These are phyloP conservation scores for Nicotiana benthamiana DNA, from an alignment of 257 asterid genomes.

Conservation along the genomic window DNA sequence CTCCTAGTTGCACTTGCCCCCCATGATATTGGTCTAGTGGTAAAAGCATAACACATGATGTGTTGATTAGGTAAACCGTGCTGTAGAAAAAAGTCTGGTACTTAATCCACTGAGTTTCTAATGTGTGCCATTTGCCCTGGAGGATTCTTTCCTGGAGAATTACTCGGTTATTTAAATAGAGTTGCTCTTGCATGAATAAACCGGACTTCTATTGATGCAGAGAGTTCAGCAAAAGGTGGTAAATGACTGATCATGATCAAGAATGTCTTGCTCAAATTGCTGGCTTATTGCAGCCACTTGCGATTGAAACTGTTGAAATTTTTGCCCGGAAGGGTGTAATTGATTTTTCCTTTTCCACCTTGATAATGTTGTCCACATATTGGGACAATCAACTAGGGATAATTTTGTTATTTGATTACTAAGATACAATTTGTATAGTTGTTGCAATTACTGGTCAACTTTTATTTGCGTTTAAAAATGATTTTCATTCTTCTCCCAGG, in stretches of 20 bases:
- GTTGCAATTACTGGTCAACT: background rate
- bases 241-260: background rate
- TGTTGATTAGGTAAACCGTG: too few species aligned
- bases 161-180: background rate
- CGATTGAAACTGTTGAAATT: background rate
- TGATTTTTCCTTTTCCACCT: background rate
- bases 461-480: background rate
- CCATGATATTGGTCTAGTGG: too few species aligned
- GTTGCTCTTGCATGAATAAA: background rate
- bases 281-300: background rate
- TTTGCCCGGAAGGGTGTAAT: background rate
- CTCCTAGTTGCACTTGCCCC: too few species aligned
- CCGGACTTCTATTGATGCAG: background rate
- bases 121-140: too few species aligned
- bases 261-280: background rate
- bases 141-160: too few species aligned
- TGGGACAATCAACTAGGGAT: background rate
- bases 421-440: background rate
- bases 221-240: background rate
- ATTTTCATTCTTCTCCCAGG: slow-evolving; percentile 29
- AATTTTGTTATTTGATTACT: background rate
- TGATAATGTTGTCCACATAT: background rate
- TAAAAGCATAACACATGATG: too few species aligned
- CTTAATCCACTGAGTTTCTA: too few species aligned
- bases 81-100: too few species aligned